Base-by-base conservation (phyloP, 129 eudicot genomes). In the Saposhnikovia divaricata region DNA sequence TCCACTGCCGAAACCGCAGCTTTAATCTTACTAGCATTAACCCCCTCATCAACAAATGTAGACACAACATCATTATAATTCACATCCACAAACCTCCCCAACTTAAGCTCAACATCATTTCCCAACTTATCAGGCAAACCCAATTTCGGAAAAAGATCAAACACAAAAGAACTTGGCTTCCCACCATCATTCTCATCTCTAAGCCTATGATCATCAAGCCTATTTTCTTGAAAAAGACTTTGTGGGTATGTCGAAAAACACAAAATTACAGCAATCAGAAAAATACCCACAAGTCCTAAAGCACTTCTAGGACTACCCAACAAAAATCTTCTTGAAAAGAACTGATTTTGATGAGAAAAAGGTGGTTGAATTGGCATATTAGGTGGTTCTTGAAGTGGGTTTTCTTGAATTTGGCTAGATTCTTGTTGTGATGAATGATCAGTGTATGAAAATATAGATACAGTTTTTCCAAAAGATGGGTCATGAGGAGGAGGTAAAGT, bases 401-500 rank as follows among this genome's bases (percentile, higher is more conserved):
- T 6, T 66, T 46, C 85, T 57, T 38, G 82, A 73, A 23, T 14
- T 72, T 61, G 66, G 42, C 57, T 74, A 37, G n/a, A 82, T 68
- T 40, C 72, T 71, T 25, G 79, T 31, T 44, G 84, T 23, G 68
- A 61, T 84, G 74, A 31, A 39, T 72, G 66, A 76, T 85, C 84
- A 76, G 88, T 73, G 76, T 89, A 45, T 11, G 93, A 86, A 74
- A 84, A 85, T 34, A 91, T 89, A 18, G 97, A 89, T 8, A 91
- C 85, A 57, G 94, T 91, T 85, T 91, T 91, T 83, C 97, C 97
- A 14, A 85, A 79, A 37, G 97, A 91, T 75, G 93, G 93, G 75
- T 91, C 86, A 50, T 91, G 77, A 44, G 86, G 28, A 38, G 94
- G 97, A 10, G 97, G 97, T 9, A 91, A 83, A 68, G 92, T 86